Base-by-base conservation (phyloP, 306 rosid species). In the Begonia peltatifolia region DNA sequence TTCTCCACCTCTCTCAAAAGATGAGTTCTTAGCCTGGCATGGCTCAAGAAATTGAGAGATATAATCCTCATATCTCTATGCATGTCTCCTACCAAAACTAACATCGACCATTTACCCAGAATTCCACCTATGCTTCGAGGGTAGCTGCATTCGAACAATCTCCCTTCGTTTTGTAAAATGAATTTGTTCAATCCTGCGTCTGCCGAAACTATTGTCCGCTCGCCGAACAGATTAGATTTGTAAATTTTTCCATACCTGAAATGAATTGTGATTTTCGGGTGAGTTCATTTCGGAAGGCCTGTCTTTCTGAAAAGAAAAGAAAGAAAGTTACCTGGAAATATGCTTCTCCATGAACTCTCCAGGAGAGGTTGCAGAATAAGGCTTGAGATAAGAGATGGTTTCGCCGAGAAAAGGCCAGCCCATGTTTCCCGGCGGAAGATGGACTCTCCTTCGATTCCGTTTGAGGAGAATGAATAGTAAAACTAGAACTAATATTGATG, bases 51-150 rank as follows among this genome's bases (percentile, higher is more conserved):
- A 52, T 92, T 92, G 56, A 92, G 84, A 0, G 99, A 79, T 14
- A 92, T 86, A 41, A 53, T 67, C 60, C 99, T 70, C 99, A 92
- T 86, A 54, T 83, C 93, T 66, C 87, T 81, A 14, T 92, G 99
- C 99, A 92, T 92, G 86, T 92, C 99, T 11, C 99, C 99, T 9
- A 86, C 99, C 4, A 87, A 49, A n/a, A 92, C 99, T 72, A 92
- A 52, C 99, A 92, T 92, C 30, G 99, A 92, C 99, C 99, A 92
- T 77, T 92, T 92, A 10, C 99, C 99, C 1, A 92, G 81, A 72
- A 92, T 86, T 22, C 96, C 99, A 22, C 93, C 94, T 52, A 92
- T 83, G 92, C 99, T 92, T 71, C 78, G 68, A 1, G 99, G 99
- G 41, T 92, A 92, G 64, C 99, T 92, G 59, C 92, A 83, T 65